Conservation (phyloP, 768 basidiomycete species). For the Suillus paluster region DNA sequence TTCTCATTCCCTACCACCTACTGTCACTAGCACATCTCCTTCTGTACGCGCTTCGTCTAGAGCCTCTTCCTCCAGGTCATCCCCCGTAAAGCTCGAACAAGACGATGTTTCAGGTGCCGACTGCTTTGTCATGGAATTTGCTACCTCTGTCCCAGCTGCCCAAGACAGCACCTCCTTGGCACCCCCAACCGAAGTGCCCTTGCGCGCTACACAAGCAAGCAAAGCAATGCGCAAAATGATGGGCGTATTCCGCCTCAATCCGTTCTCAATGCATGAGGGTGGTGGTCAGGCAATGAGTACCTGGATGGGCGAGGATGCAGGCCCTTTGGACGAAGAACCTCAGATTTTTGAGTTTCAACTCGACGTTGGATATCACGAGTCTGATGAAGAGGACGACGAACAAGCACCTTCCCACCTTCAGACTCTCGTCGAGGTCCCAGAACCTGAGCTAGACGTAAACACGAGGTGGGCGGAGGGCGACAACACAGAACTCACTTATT, state of each 20-base stretch:
- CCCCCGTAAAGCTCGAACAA: slow-evolving; percentile 36
- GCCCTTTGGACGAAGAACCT: slow-evolving; percentile 64
- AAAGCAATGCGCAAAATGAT: slow-evolving; percentile 77
- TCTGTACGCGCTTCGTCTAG: slow-evolving; percentile 40
- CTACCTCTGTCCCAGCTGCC: slow-evolving; percentile 30
- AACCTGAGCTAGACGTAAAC: slow-evolving; percentile 23
- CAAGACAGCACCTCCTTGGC: slow-evolving; percentile 46
- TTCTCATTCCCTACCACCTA: slow-evolving; percentile 38
- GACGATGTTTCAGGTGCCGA: slow-evolving; percentile 31
- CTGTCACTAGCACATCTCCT: slow-evolving; percentile 37
- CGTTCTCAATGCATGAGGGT: slow-evolving; percentile 69
- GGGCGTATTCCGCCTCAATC: slow-evolving; percentile 77
- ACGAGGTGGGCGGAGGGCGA: slow-evolving; percentile 28
- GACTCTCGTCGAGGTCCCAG: slow-evolving; percentile 8
- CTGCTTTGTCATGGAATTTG: slow-evolving; percentile 42
- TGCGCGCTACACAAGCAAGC: slow-evolving; percentile 76
- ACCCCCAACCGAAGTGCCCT: slow-evolving; percentile 68
- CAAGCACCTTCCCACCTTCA: slow-evolving; percentile 20
- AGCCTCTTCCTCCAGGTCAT: slow-evolving; percentile 31
- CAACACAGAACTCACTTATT: slow-evolving; percentile 23
- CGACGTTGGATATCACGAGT: slow-evolving; percentile 36
- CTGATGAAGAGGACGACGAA: slow-evolving; percentile 15
- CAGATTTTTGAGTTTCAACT: slow-evolving; percentile 71
- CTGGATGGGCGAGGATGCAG: slow-evolving; percentile 56
- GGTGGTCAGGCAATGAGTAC: slow-evolving; percentile 44